These are phyloP conservation scores for Nannochloris sp. DNA, from an alignment of 139 green algal genomes.

Conservation along the genomic window DNA sequence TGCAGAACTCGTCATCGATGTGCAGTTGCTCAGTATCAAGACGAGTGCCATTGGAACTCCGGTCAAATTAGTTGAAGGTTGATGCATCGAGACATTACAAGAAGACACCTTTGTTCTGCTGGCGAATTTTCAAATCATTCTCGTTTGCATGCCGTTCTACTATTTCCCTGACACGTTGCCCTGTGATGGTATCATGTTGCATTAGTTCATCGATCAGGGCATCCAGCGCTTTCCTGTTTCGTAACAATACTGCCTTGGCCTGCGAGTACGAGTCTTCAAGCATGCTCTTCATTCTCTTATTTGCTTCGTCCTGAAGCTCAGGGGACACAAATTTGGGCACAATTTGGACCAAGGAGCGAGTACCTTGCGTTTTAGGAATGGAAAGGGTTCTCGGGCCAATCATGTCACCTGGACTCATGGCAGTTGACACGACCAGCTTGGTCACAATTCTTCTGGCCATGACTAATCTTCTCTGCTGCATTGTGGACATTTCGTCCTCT, in stretches of 20 bases:
- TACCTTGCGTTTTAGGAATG: constrained; percentile 10
- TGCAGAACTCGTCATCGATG: constrained; percentile 52
- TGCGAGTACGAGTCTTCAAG: constrained; percentile 47
- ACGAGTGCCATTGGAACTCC: constrained; percentile 40
- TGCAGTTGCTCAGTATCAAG: constrained; percentile 77
- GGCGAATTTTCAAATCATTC: not conserved
- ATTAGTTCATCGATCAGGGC: constrained; percentile 12
- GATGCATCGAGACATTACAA: constrained; percentile 10
- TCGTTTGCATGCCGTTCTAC: constrained; percentile 23
- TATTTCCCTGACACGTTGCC: constrained; percentile 31
- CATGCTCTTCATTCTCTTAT: constrained; percentile 46
- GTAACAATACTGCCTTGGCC: constrained; percentile 43
- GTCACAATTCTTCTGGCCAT: constrained; percentile 45
- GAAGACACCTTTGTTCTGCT: not conserved
- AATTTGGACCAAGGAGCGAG: constrained; percentile 12
- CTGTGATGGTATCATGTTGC: constrained; percentile 14
- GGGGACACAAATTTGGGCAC: constrained; percentile 12
- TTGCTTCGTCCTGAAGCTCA: constrained; percentile 15
- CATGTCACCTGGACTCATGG: constrained; percentile 24
- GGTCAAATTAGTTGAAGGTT: constrained; percentile 63
- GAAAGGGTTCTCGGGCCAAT: constrained; percentile 24
- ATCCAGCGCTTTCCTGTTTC: constrained; percentile 52
- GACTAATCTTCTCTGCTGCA: constrained; percentile 46
- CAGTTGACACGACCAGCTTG: constrained; percentile 46
- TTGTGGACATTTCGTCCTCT: constrained; percentile 47